phyloP scores from a whole-genome alignment of 257 asterid species.

The Solanum etuberosum region DNA sequence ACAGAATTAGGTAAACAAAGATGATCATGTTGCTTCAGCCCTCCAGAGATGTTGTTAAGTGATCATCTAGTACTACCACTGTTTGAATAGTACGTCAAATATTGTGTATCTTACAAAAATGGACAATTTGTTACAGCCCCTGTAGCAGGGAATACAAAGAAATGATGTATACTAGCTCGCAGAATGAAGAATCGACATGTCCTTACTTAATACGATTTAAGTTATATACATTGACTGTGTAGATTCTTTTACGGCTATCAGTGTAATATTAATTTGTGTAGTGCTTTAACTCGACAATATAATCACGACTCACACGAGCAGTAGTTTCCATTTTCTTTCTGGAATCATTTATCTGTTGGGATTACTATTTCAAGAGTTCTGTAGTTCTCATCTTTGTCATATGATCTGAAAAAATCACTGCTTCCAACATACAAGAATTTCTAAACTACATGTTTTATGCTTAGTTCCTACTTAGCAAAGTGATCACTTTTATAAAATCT shows the following conservation, averaged over 20 bases:
- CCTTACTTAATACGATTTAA: neutral
- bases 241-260: neutral
- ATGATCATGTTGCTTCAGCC: neutral
- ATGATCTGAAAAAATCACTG: neutral
- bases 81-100: neutral
- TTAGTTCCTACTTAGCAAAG: neutral
- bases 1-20: neutral
- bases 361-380: neutral
- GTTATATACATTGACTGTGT: neutral
- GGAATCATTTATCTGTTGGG: neutral
- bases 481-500: neutral
- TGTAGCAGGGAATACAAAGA: neutral
- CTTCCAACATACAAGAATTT: neutral
- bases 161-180: neutral
- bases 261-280: neutral
- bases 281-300: neutral
- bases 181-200: neutral
- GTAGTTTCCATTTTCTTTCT: neutral
- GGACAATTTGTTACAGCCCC: neutral
- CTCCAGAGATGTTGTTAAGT: neutral
- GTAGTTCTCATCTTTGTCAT: neutral
- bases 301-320: neutral
- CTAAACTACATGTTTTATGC: neutral
- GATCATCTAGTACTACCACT: neutral
- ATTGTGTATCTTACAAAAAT: neutral